Evolutionary conservation across 257 asterid genomes (phyloP).

Genomic region (Voacanga thouarsii): DNA sequence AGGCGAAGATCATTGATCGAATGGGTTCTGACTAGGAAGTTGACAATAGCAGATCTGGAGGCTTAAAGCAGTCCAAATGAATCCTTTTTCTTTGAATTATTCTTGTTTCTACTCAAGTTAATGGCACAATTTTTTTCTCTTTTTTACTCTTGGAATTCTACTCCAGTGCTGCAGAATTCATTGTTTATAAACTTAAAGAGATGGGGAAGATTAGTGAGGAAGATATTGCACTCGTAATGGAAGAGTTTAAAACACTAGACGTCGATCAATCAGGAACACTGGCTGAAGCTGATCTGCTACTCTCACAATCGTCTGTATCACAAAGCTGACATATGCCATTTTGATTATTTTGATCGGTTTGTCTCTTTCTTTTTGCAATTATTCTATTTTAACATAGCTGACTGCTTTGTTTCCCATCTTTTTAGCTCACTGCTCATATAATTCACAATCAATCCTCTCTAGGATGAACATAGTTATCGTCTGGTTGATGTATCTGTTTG

Average conservation of each 20-base stretch:
- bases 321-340: conserved; percentile 3
- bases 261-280: conserved; percentile 71
- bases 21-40: conserved; percentile 63
- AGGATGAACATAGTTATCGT: background rate
- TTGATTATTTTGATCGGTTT: background rate
- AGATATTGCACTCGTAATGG: conserved; percentile 62
- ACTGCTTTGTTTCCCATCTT: background rate
- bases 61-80: conserved; percentile 21
- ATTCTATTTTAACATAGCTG: background rate
- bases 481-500: background rate
- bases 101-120: background rate
- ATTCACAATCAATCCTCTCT: background rate
- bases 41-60: conserved; percentile 63
- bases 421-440: no score
- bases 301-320: conserved; percentile 12
- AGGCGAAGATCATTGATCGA: conserved; percentile 45
- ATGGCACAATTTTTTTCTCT: background rate
- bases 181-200: conserved; percentile 72
- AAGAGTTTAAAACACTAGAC: conserved; percentile 53
- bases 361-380: background rate
- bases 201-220: conserved; percentile 70
- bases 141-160: background rate
- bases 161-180: conserved; percentile 63
- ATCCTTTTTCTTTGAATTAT: background rate
- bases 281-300: conserved; percentile 47